Evolutionary conservation across 495 filamentous ascomycete species (phyloP), one percentile per base, ranked within the genome.

Genomic region (Talaromyces nanjingensis): DNA sequence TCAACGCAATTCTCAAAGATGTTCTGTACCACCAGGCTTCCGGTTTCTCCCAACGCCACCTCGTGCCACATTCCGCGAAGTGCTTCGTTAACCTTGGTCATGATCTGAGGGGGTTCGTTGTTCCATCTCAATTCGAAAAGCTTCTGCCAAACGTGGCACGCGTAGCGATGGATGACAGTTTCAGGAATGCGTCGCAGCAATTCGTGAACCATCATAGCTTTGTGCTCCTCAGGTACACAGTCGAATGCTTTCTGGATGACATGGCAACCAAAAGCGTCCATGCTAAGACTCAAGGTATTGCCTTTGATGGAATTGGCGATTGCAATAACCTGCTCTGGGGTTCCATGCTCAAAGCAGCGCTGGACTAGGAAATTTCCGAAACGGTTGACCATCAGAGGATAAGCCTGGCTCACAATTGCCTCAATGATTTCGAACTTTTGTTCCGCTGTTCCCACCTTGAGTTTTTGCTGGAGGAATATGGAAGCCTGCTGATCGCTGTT

Each of bases 101-200:
- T 98, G 73, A 98, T 96, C 74, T 97, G 93, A 22, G 94, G 94
- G 14, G 94, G 96, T 61, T 92, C 91, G 64, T 91, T 89, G 65
- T 85, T 90, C 94, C 94, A 98, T 66, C 94, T 86, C 70, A 98
- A 82, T 74, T 98, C 94, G 67, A 98, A 98, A n/a, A 98, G 85
- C 80, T 98, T 98, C 81, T 98, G 94, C 94, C 94, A 98, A 66
- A 98, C 94, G 72, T 98, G 94, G 66, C 94, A 98, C 60, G 94
- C 93, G 77, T 98, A 98, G 67, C 96, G 89, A 76, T 98, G 94
- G 71, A 97, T 91, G 63, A 98, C 93, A 11, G 96, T 98, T 75
- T 98, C 96, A 0, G 96, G 94, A 64, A 98, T 98, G 47, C 92
- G 88, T 67, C 93, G 91, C 49, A 98, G 84, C 24, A 98, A 84